phyloP scores from a whole-genome alignment of 2,329 filamentous ascomycete genomes.

The Didymellaceae sp. region DNA sequence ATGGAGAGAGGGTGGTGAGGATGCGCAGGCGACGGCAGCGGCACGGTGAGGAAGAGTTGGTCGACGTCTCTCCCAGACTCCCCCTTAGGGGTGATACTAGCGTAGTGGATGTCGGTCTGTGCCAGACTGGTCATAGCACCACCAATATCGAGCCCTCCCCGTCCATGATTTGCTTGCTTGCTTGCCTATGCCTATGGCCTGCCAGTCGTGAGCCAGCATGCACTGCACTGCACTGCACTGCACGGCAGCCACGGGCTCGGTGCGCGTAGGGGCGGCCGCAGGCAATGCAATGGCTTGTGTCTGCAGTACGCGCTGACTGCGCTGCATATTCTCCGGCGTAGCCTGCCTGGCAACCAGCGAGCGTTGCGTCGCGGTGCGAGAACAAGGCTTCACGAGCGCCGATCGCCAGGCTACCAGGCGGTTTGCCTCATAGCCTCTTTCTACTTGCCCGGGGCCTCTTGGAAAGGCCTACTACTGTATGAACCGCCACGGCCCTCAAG shows the following conservation, averaged over 20 bases:
- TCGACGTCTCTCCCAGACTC: conserved; percentile 22
- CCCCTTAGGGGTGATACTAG: no score
- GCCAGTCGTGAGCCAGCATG: no score
- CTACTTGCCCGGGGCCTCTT: conserved; percentile 13
- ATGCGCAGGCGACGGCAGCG: conserved; percentile 31
- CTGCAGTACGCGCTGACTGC: conserved; percentile 5
- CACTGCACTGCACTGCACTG: not conserved
- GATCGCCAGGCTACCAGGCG: conserved; percentile 20
- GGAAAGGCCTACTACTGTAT: conserved; percentile 7
- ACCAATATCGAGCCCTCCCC: no score
- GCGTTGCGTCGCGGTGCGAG: no score
- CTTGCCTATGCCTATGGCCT: no score
- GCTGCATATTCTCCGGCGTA: conserved; percentile 4
- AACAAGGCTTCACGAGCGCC: conserved; percentile 24
- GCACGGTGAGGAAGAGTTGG: conserved; percentile 32
- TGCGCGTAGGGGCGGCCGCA: no score
- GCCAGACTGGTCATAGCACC: no score
- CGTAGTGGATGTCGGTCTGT: no score
- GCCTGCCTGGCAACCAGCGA: conserved; percentile 6
- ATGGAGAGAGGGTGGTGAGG: conserved; percentile 30
- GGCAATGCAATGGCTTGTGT: no score
- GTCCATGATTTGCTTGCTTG: no score
- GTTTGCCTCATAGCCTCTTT: no score
- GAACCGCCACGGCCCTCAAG: conserved; percentile 2
- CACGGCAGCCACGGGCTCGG: conserved; percentile 1